Evolutionary conservation across 352 stramenopile genomes (phyloP).

Genomic region (Pythium myriotylum): DNA sequence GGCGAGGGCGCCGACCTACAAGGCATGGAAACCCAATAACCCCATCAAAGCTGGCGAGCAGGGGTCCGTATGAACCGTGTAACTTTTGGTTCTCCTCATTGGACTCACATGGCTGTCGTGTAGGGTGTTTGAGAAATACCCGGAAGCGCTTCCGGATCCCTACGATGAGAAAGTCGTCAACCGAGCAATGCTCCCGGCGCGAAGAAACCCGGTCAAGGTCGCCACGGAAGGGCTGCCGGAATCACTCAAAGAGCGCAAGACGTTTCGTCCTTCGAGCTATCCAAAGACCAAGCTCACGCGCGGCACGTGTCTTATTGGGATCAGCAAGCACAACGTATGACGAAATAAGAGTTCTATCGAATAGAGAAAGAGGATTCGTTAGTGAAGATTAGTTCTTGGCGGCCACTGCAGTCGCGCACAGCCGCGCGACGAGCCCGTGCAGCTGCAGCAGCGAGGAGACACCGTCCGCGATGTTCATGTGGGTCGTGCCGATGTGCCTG

Average conservation of each 20-base stretch:
- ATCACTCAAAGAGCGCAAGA: slow-evolving; percentile 66
- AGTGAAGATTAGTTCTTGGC: slow-evolving; percentile 14
- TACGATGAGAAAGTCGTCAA: slow-evolving; percentile 79
- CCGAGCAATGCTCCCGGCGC: slow-evolving; percentile 69
- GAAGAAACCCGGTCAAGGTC: slow-evolving; percentile 69
- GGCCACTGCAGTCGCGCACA: slow-evolving; percentile 51
- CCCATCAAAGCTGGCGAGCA: slow-evolving; percentile 63
- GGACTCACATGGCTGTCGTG: neutral
- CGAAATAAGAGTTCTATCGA: slow-evolving; percentile 5
- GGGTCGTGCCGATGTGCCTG: slow-evolving; percentile 87
- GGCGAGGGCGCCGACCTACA: slow-evolving; percentile 54
- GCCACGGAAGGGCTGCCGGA: slow-evolving; percentile 62
- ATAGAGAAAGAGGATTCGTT: neutral
- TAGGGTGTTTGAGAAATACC: slow-evolving; percentile 72
- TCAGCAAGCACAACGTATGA: too few species aligned
- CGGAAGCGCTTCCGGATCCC: slow-evolving; percentile 60
- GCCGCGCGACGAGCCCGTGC: slow-evolving; percentile 88
- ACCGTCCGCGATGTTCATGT: slow-evolving; percentile 96
- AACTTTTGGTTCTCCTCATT: neutral
- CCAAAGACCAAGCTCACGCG: slow-evolving; percentile 80
- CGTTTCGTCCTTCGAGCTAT: slow-evolving; percentile 60
- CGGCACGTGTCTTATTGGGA: slow-evolving; percentile 57
- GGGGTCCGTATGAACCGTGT: slow-evolving; percentile 31
- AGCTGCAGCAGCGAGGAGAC: slow-evolving; percentile 94
- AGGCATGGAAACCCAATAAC: slow-evolving; percentile 72